phyloP scores from a whole-genome alignment of 495 filamentous ascomycete genomes.

The Xylaria castorea region DNA sequence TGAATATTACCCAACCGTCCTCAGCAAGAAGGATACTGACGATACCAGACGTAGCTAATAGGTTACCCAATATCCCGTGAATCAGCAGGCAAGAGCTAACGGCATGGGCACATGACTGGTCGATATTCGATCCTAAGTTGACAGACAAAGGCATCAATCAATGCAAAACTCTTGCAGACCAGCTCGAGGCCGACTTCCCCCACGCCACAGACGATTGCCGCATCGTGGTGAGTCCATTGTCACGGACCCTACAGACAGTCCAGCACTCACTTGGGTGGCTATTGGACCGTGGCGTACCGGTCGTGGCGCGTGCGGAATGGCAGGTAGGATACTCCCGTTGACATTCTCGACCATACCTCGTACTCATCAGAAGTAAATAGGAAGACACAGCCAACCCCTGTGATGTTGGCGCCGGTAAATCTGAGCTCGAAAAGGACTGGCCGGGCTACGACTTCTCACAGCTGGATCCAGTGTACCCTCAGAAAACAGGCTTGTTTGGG shows the following conservation, averaged over 20 bases:
- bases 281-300: conserved; percentile 48
- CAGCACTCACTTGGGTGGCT: conserved; percentile 52
- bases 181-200: conserved; percentile 37
- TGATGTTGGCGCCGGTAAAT: conserved; percentile 52
- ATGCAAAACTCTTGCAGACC: conserved; percentile 31
- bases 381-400: conserved; percentile 62
- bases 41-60: conserved; percentile 35
- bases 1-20: conserved; percentile 30
- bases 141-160: conserved; percentile 37
- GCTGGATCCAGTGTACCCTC: conserved; percentile 55
- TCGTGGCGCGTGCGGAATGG: conserved; percentile 56
- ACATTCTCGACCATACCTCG: conserved; percentile 1
- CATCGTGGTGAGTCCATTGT: conserved; percentile 58
- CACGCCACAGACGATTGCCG: conserved; percentile 50
- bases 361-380: conserved; percentile 30
- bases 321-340: conserved; percentile 43
- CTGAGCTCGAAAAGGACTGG: conserved; percentile 48
- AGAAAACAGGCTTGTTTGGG: conserved; percentile 55
- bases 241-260: conserved; percentile 57
- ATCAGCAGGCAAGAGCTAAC: conserved; percentile 29
- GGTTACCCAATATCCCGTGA: conserved; percentile 28
- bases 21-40: conserved; percentile 24
- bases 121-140: conserved; percentile 36
- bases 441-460: conserved; percentile 52
- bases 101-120: conserved; percentile 38